Conservation (phyloP, 225 moss, liverwort and hornwort genomes). For the Physcomitrium patens region DNA sequence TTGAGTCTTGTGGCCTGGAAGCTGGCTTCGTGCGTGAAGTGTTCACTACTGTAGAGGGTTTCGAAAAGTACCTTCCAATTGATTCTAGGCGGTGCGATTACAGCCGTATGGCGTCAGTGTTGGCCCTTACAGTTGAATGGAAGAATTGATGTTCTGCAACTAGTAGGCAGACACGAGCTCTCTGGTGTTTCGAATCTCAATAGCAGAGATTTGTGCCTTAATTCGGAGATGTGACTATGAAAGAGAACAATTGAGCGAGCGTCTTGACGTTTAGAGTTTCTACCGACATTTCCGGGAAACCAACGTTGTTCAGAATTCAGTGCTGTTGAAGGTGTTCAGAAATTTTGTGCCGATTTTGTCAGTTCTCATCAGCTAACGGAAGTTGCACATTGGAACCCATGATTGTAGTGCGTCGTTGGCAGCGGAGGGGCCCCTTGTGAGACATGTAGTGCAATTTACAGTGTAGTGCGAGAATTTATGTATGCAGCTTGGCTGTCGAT, state of each 20-base stretch:
- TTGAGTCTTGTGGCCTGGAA: slow-evolving; percentile 25
- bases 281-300: slow-evolving; percentile 35
- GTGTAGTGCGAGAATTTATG: not conserved
- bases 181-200: slow-evolving; percentile 21
- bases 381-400: slow-evolving; percentile 27
- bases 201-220: not conserved
- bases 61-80: slow-evolving; percentile 10
- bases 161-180: slow-evolving; percentile 1
- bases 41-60: slow-evolving; percentile 16
- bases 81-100: slow-evolving; percentile 20
- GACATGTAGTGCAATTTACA: slow-evolving; percentile 15
- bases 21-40: slow-evolving; percentile 31
- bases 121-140: not conserved
- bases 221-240: too few relatives aligned
- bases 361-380: not conserved
- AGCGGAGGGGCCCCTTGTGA: not conserved
- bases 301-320: slow-evolving; percentile 29
- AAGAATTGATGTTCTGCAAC: not conserved
- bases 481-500: not conserved
- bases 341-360: slow-evolving; percentile 1
- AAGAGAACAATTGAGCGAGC: not conserved
- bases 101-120: slow-evolving; percentile 35
- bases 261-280: rapidly evolving
- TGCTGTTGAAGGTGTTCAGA: not conserved
- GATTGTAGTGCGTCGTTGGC: slow-evolving; percentile 19